Evolutionary conservation across 2,329 filamentous ascomycete species (phyloP), one percentile per base, ranked within the genome.

Genomic region (Akanthomyces dipterigenus): DNA sequence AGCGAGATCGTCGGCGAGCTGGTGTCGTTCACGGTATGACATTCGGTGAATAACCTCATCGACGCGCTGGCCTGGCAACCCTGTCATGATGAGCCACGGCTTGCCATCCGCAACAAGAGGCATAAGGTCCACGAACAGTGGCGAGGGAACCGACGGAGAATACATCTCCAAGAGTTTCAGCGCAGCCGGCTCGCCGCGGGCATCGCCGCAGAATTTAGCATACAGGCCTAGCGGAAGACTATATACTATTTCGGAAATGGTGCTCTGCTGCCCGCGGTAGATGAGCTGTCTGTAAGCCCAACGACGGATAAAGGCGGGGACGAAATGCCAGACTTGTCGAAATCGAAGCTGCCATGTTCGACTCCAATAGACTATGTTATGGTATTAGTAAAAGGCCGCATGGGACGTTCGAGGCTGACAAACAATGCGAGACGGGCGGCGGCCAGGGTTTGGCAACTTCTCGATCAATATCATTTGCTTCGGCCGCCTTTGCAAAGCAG

Each of bases 21-120:
- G 46, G 24, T 58, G 55, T 16, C 46, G 45, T 14, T 50, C 55
- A 20, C 34, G 45, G 18, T 58, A 58, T 4, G 46, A 40, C 45
- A 58, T 58, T 43, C 12, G 50, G 14, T 50, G 24, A 18, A 69
- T 46, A 65, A 63, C 43, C 65, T 64, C 61, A 73, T 61, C 53
- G 2, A 58, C 20, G n/a, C 55, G 45, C 12, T 12, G 55, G 24
- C 45, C 55, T 1, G 55, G 55, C 45, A 50, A 8, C 22, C 55
- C 24, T 1, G 36, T 50, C 55, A 58, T 58, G 18, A 43, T 58
- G 11, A 58, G 55, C 46, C 55, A 58, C 11, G 46, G 45, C 34
- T 50, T 50, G 16, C 55, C 46, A 7, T 42, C 24, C 18, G 55
- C 55, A 5, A 50, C 46, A n/a, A 50, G 45, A 18, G 55, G 55